These are phyloP conservation scores for Phaffia rhodozyma DNA, from an alignment of 1,284 basidiomycete species.

Conservation along the genomic window DNA sequence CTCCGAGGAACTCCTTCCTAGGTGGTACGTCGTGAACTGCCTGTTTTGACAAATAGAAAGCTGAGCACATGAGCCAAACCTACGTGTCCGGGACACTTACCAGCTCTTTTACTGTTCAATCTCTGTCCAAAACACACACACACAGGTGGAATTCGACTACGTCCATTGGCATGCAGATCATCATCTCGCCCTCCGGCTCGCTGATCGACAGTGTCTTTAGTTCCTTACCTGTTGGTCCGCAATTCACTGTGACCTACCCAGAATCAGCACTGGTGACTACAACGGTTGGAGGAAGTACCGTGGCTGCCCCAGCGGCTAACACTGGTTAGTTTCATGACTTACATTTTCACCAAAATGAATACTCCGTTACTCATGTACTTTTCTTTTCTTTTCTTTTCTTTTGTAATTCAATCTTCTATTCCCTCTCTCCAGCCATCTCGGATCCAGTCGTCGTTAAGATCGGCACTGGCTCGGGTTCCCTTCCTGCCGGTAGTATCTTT, in stretches of 20 bases:
- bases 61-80: too few relatives aligned
- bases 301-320: slow-evolving; percentile 11
- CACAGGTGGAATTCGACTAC: slow-evolving; percentile 12
- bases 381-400: background rate
- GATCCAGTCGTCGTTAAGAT: background rate
- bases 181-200: background rate
- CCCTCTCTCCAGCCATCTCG: background rate
- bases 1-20: background rate
- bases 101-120: background rate
- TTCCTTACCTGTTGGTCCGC: background rate
- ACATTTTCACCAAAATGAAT: background rate
- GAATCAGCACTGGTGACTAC: background rate
- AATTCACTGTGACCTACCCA: slow-evolving; percentile 10
- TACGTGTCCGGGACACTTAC: background rate
- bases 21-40: background rate
- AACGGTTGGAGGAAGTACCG: slow-evolving; percentile 3
- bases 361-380: too few relatives aligned
- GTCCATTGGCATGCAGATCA: background rate
- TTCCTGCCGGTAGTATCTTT: slow-evolving; percentile 10
- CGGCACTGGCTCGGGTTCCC: background rate
- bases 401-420: background rate
- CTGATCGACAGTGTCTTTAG: background rate
- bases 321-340: background rate
- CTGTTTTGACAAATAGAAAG: too few relatives aligned
- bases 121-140: background rate